Conservation (phyloP, 129 eudicot genomes). For the Deinandra increscens region DNA sequence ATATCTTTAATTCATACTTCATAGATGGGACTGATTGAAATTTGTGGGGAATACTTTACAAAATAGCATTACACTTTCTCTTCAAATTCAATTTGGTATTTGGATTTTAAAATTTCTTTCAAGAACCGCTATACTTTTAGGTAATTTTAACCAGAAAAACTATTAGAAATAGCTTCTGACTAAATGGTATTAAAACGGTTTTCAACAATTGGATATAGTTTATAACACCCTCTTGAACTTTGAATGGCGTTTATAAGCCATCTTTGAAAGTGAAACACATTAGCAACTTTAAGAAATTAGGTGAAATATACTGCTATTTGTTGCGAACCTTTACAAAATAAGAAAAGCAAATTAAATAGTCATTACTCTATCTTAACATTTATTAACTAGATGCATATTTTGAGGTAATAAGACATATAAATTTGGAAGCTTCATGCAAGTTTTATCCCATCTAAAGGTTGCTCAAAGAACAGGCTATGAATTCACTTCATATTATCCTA, state of each 20-base stretch:
- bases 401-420: background rate
- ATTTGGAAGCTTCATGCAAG: constrained; percentile 4
- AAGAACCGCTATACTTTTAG: background rate
- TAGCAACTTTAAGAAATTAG: too few relatives aligned
- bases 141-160: background rate
- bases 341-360: background rate
- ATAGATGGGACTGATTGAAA: too few relatives aligned
- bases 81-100: background rate
- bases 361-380: background rate
- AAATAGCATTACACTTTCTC: background rate
- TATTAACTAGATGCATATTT: background rate
- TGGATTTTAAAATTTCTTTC: background rate
- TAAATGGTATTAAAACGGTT: background rate
- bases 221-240: background rate
- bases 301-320: background rate
- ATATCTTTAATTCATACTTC: background rate
- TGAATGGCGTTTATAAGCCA: too few relatives aligned
- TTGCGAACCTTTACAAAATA: background rate
- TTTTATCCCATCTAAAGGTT: background rate
- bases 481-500: background rate
- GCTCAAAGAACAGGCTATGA: background rate
- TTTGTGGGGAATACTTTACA: too few relatives aligned
- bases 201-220: too few relatives aligned
- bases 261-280: too few relatives aligned
- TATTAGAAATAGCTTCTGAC: background rate